A percentile compares a stretch with the other conserved stretches of the same genome.
Evolutionary conservation across 2,329 filamentous ascomycete species (phyloP).

Genomic region (Arthroderma sp.): DNA sequence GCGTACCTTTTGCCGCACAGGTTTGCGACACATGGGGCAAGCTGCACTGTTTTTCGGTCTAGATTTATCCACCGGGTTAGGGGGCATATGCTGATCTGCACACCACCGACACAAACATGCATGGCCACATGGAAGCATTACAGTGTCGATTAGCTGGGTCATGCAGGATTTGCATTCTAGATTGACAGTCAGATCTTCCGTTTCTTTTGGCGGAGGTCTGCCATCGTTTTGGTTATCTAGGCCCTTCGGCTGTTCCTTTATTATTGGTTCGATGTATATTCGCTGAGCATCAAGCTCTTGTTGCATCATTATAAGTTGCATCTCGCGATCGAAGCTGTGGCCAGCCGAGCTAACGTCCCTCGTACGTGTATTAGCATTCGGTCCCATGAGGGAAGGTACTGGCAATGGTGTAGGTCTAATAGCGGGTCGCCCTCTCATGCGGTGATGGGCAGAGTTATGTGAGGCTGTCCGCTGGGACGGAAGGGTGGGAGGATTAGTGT

Average conservation of each 20-base stretch:
- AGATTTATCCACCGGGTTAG: constrained; percentile 24
- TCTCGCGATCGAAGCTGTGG: background rate
- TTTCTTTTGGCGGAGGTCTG: constrained; percentile 35
- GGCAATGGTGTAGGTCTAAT: too few relatives aligned
- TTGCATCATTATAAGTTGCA: background rate
- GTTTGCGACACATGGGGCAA: constrained; percentile 19
- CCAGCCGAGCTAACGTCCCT: background rate
- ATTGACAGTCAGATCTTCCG: constrained; percentile 37
- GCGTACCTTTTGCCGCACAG: constrained; percentile 18
- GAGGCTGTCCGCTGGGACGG: too few relatives aligned
- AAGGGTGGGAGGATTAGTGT: too few relatives aligned
- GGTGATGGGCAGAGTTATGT: too few relatives aligned
- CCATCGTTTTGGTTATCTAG: constrained; percentile 34
- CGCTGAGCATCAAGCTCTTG: background rate
- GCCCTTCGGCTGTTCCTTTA: constrained; percentile 14
- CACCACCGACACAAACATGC: constrained; percentile 44
- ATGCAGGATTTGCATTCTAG: constrained; percentile 43
- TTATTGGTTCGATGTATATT: background rate
- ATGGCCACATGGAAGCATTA: constrained; percentile 42
- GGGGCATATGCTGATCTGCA: constrained; percentile 37
- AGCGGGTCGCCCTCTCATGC: too few relatives aligned
- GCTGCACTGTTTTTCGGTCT: constrained; percentile 7
- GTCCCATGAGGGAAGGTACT: too few relatives aligned
- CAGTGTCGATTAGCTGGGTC: constrained; percentile 38
- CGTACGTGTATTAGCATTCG: too few relatives aligned